phyloP scores from a whole-genome alignment of 2,329 filamentous ascomycete genomes.

The Bertia moriformis region DNA sequence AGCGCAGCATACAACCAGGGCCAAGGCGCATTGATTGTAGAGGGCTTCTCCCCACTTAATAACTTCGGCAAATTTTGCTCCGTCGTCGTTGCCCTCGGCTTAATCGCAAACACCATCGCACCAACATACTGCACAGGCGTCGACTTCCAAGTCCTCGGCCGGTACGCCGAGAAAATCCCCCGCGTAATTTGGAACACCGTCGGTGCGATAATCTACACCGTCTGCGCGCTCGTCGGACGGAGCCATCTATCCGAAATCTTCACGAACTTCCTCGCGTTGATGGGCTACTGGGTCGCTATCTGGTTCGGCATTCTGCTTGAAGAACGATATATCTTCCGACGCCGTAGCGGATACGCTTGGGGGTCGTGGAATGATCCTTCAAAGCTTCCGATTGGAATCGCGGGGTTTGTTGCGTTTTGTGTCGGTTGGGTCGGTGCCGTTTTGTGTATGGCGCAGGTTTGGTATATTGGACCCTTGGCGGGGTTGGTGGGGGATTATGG shows the following conservation, averaged over 20 bases:
- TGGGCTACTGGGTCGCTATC: conserved; percentile 57
- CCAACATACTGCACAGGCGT: conserved; percentile 51
- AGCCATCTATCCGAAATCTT: conserved; percentile 48
- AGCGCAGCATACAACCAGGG: conserved; percentile 37
- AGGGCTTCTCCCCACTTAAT: conserved; percentile 41
- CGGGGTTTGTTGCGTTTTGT: conserved; percentile 44
- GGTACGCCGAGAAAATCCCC: conserved; percentile 40
- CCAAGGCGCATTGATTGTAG: conserved; percentile 49
- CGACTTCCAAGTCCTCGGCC: conserved; percentile 53
- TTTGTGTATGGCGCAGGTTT: conserved; percentile 55
- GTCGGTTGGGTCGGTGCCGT: conserved; percentile 52
- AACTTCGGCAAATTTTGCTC: conserved; percentile 54
- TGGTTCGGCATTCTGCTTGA: conserved; percentile 48
- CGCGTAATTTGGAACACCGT: conserved; percentile 51
- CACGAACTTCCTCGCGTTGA: conserved; percentile 54
- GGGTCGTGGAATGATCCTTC: conserved; percentile 39
- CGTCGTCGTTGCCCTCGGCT: conserved; percentile 46
- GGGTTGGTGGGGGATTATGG: conserved; percentile 37
- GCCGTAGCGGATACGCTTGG: conserved; percentile 39
- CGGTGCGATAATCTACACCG: conserved; percentile 44
- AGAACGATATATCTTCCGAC: conserved; percentile 48
- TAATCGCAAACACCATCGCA: conserved; percentile 52
- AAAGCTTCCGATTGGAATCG: conserved; percentile 46
- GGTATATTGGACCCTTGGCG: conserved; percentile 52
- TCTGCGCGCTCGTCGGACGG: conserved; percentile 49